Base-by-base conservation (phyloP, 2,329 filamentous ascomycete species). In the Cyphellophora europaea region DNA sequence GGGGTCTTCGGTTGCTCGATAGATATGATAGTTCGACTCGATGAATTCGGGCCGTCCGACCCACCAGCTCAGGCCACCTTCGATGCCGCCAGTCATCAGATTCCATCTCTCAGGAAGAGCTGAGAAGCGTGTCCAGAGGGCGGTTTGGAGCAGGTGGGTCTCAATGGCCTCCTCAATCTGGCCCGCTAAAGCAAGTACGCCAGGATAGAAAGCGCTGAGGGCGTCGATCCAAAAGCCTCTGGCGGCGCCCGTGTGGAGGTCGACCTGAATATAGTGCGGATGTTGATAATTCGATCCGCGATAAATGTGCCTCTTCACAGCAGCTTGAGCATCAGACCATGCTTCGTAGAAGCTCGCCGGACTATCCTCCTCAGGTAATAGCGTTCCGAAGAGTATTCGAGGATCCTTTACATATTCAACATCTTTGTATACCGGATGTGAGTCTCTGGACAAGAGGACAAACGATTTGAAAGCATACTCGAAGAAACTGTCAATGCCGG, bases 401-500 rank as follows among this genome's bases (percentile, higher is more conserved):
- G 77, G 68, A 69, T 57, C 43, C 41, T 63, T 53, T 51, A 65
- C 54, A 45, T 66, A 52, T 44, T 61, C 56, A 14, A 66, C 57
- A 8, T 35, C 27, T 32, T 61, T 49, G 32, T 54, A 53, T 3
- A 44, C 41, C 8, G 57, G 53, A 13, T 52, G 55, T 16, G 57
- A 69, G 38, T 82, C 76, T 2, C 85, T 84, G 2, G 89, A 94
- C 14, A 96, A 74, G 15, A 98, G 62, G 40, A 98, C 83, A 53
- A 94, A 79, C 12, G 87, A 87, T 61, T 98, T 98, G 51, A 96
- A 72, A 3, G 91, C 88, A 59, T 98, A 98, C 61, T 98, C 91
- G 53, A 94, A 96, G 63, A 98, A 98, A 61, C 88, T 95, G 62
- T 98, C 91, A 52, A 94, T 86, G 25, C 91, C 91, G 5, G 91